A percentile compares a stretch with the other conserved stretches of the same genome.
phyloP scores from a whole-genome alignment of 805 yeast genomes.

The Zygosaccharomyces kombuchaensis region DNA sequence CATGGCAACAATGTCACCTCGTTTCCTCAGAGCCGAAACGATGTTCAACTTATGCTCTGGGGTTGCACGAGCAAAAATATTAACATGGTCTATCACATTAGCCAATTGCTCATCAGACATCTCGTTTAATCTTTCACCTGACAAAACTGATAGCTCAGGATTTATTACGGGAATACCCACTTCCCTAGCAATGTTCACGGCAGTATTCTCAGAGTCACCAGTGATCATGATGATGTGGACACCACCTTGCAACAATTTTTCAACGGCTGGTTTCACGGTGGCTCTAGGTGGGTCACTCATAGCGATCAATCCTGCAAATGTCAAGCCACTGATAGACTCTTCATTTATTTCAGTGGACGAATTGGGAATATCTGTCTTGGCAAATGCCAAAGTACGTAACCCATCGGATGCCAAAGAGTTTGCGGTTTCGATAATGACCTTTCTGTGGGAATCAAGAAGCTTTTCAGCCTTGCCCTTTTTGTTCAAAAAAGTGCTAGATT shows the following conservation, averaged over 20 bases:
- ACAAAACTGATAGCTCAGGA: slow-evolving; percentile 63
- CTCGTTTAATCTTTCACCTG: slow-evolving; percentile 76
- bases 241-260: slow-evolving; percentile 80
- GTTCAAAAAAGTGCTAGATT: slow-evolving; percentile 56
- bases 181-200: slow-evolving; percentile 76
- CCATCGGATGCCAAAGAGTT: slow-evolving; percentile 73
- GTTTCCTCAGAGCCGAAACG: slow-evolving; percentile 80
- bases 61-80: slow-evolving; percentile 90
- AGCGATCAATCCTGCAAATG: slow-evolving; percentile 83
- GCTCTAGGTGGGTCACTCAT: slow-evolving; percentile 99
- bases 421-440: slow-evolving; percentile 53
- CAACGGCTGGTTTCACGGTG: slow-evolving; percentile 70
- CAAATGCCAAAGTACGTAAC: slow-evolving; percentile 79
- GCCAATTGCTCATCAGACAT: slow-evolving; percentile 71
- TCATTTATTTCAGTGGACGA: slow-evolving; percentile 31
- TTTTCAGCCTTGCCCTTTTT: slow-evolving; percentile 57
- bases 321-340: slow-evolving; percentile 52
- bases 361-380: slow-evolving; percentile 42
- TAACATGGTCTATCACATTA: slow-evolving; percentile 71
- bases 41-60: slow-evolving; percentile 91
- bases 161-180: slow-evolving; percentile 81
- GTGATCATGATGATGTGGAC: slow-evolving; percentile 98
- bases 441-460: slow-evolving; percentile 47
- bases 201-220: slow-evolving; percentile 88
- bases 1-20: slow-evolving; percentile 97